These are phyloP conservation scores for Nymphaea thermarum DNA, from an alignment of 164 flowering plant genomes.

Conservation along the genomic window DNA sequence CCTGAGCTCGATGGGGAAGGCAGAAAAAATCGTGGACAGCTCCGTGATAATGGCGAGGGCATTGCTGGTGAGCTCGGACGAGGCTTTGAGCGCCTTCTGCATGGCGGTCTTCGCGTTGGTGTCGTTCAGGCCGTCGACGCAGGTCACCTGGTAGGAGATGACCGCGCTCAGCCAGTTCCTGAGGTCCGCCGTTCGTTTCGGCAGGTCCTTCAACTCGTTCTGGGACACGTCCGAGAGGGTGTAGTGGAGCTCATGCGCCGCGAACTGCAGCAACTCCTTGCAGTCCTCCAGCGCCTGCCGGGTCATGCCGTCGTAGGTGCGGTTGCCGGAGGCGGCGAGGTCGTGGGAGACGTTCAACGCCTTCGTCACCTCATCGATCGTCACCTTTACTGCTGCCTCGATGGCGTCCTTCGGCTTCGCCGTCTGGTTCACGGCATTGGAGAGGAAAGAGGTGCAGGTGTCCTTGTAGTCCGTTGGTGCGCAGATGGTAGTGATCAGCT, in stretches of 20 bases:
- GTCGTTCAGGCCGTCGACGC: background rate
- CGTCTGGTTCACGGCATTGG: conserved; percentile 8
- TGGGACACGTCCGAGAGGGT: conserved; percentile 22
- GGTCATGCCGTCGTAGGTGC: conserved; percentile 5
- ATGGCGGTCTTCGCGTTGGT: conserved; percentile 14
- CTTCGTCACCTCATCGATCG: conserved; percentile 17
- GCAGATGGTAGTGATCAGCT: conserved; percentile 29
- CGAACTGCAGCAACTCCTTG: conserved; percentile 26
- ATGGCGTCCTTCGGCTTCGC: conserved; percentile 26
- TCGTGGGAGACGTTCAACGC: conserved; percentile 8
- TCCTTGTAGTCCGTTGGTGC: conserved; percentile 31
- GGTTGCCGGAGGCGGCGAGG: conserved; percentile 4
- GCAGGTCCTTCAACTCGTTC: conserved; percentile 14
- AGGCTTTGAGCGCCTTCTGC: conserved; percentile 17
- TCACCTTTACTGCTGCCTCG: conserved; percentile 19
- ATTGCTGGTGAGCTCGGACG: conserved; percentile 32
- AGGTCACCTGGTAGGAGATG: background rate
- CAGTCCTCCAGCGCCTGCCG: conserved; percentile 34
- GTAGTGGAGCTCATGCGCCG: conserved; percentile 28
- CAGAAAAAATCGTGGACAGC: conserved; percentile 14
- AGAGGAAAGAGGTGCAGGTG: conserved; percentile 7
- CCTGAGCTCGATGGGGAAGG: conserved; percentile 12
- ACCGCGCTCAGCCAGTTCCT: background rate
- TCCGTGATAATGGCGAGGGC: conserved; percentile 35
- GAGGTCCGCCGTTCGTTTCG: background rate